Conservation (phyloP, 192 early-diverging fungal species). For the Coemansia sp. region DNA sequence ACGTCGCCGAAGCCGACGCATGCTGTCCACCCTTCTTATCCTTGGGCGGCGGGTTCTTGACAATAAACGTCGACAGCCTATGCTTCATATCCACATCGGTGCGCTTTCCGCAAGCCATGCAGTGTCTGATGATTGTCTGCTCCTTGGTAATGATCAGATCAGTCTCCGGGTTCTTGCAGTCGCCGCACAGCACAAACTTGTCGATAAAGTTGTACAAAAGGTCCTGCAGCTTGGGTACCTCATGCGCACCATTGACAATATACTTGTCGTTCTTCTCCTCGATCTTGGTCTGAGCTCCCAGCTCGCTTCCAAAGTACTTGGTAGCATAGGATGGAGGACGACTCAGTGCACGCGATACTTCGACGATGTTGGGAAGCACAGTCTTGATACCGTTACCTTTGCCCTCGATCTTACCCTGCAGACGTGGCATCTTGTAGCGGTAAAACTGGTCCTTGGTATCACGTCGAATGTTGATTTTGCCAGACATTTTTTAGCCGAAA, state of each 20-base stretch:
- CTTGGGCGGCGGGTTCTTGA: conserved; percentile 85
- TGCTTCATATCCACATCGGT: conserved; percentile 84
- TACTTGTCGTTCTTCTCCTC: conserved; percentile 91
- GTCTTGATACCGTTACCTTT: conserved; percentile 99
- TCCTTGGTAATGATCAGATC: conserved; percentile 73
- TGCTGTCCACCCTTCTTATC: conserved; percentile 58
- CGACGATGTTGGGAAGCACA: conserved; percentile 94
- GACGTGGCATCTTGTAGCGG: conserved; percentile 98
- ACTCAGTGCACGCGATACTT: conserved; percentile 84
- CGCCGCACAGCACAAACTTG: conserved; percentile 89
- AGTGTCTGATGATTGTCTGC: conserved; percentile 67
- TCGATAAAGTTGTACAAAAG: conserved; percentile 90
- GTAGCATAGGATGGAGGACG: conserved; percentile 86
- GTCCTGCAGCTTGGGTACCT: conserved; percentile 79
- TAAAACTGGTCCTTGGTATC: conserved; percentile 93
- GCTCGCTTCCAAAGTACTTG: conserved; percentile 93
- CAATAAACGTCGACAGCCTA: conserved; percentile 83
- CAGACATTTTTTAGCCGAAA: conserved; percentile 57
- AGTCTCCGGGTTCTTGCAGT: conserved; percentile 97
- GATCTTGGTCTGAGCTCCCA: conserved; percentile 89
- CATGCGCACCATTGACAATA: conserved; percentile 94
- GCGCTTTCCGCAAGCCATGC: conserved; percentile 90
- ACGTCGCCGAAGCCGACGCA: conserved; percentile 46
- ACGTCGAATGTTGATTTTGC: conserved; percentile 80
- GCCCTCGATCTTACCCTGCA: conserved; percentile 89